Evolutionary conservation across 192 early-diverging fungal genomes (phyloP), one percentile per base, ranked within the genome.

Genomic region (Linnemannia elongata): DNA sequence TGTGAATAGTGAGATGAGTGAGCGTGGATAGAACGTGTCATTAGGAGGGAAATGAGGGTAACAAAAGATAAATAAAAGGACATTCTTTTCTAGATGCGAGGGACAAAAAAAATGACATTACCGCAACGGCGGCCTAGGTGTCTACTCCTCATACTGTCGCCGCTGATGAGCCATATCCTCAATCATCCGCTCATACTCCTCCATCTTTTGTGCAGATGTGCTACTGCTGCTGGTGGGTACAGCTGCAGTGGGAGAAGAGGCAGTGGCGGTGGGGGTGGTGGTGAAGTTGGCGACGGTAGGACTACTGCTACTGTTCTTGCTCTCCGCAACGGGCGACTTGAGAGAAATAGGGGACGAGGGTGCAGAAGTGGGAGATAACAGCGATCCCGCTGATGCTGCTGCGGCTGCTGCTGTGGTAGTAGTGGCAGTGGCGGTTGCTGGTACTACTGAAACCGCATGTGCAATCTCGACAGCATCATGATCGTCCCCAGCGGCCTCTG

Each of bases 161-260:
- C 85, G 79, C n/a, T 72, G 42, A 38, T 87, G 77, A n/a, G 75
- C 76, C 85, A 87, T 87, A 33, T 87, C 80, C 24, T 77, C 80
- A 45, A 87, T 81, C 85, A 87, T 81, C 35, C 69, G 76, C 38
- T 87, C 85, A 39, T 87, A 87, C 54, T 87, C 85, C 66, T 87
- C 79, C 60, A 87, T 35, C 39, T 81, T 81, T 47, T 87, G 85
- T 22, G 84, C 75, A 6, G 74, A 77, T 2, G 75, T 81, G 63
- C 44, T 52, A 52, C 18, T 52, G 42, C 49, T 17, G 6, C 20
- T 52, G 49, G 18, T 3, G 6, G 49, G 49, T 18, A 18, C 49
- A 52, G 49, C 49, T 0, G 49, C 20, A 17, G 49, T 17, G 49
- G 38, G 2, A 1, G 39, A 3, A 1, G 66, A 8, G 66, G 66